phyloP scores from a whole-genome alignment of 192 early-diverging fungal species.

The Coemansia sp. region DNA sequence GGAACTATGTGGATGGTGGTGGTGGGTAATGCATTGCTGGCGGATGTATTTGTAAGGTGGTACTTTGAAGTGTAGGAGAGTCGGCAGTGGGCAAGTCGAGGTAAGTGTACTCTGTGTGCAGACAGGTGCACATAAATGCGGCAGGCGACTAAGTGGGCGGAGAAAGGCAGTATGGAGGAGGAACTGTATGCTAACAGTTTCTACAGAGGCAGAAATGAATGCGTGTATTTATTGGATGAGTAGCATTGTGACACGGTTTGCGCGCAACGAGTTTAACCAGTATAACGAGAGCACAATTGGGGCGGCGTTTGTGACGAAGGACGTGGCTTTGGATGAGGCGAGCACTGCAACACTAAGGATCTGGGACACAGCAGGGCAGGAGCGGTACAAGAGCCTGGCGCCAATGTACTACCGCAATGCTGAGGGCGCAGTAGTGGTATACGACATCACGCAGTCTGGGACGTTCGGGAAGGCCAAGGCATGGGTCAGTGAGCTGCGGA shows the following conservation, averaged over 20 bases:
- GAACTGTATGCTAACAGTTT: not conserved
- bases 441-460: constrained; percentile 86
- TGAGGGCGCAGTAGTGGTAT: constrained; percentile 93
- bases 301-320: constrained; percentile 86
- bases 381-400: constrained; percentile 92
- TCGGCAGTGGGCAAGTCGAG: constrained; percentile 98
- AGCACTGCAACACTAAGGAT: constrained; percentile 77
- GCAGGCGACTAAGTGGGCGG: not conserved
- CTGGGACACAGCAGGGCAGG: constrained; percentile 96
- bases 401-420: constrained; percentile 99
- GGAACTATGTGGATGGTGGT: not conserved
- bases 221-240: not conserved
- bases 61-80: constrained; percentile 57
- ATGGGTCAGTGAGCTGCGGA: constrained; percentile 95
- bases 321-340: constrained; percentile 78
- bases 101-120: constrained; percentile 29
- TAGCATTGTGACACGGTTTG: constrained; percentile 89
- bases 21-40: not conserved
- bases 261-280: constrained; percentile 89
- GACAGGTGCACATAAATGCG: not conserved
- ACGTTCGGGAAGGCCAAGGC: constrained; percentile 90
- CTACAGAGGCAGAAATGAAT: not conserved
- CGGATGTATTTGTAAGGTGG: not conserved
- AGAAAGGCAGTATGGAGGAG: not conserved
- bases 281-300: constrained; percentile 99